A percentile compares a stretch with the other conserved stretches of the same genome.
Conservation (phyloP, 768 basidiomycete genomes). For the Naganishia vishniacii region DNA sequence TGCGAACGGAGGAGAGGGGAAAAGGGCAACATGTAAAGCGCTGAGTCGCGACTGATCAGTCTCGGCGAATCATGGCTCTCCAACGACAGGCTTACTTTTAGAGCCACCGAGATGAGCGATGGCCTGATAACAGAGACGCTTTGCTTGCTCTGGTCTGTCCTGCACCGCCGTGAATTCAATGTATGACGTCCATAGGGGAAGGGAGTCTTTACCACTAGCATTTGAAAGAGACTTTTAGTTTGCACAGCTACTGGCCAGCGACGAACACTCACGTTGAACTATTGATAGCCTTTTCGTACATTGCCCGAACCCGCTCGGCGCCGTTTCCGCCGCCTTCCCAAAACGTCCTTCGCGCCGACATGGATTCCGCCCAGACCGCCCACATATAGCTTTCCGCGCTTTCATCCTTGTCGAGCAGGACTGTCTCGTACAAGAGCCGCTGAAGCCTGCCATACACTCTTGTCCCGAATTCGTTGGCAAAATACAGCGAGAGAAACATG, state of each 20-base stretch:
- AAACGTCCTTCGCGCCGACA: conserved; percentile 33
- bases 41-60: conserved; percentile 30
- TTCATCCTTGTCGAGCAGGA: conserved; percentile 20
- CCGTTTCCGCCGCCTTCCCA: conserved; percentile 39
- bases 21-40: conserved; percentile 50
- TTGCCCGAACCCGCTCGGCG: conserved; percentile 41
- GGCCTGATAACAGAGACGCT: conserved; percentile 48
- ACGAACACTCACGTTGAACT: conserved; percentile 32
- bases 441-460: conserved; percentile 48
- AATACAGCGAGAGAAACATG: conserved; percentile 46
- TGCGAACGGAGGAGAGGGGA: conserved; percentile 39
- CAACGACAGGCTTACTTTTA: conserved; percentile 39
- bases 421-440: conserved; percentile 38
- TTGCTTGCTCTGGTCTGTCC: conserved; percentile 38
- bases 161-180: conserved; percentile 50
- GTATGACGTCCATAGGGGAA: conserved; percentile 48
- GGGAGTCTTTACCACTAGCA: conserved; percentile 40
- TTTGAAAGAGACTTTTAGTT: background rate
- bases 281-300: conserved; percentile 46
- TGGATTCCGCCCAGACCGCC: conserved; percentile 43
- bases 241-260: background rate
- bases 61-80: background rate
- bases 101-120: conserved; percentile 47
- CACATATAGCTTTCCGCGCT: conserved; percentile 40
- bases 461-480: conserved; percentile 44